Percentiles rank a stretch among this genome's conserved stretches.
phyloP scores from a whole-genome alignment of 2,329 filamentous ascomycete genomes.

The Elsinoe batatas region DNA sequence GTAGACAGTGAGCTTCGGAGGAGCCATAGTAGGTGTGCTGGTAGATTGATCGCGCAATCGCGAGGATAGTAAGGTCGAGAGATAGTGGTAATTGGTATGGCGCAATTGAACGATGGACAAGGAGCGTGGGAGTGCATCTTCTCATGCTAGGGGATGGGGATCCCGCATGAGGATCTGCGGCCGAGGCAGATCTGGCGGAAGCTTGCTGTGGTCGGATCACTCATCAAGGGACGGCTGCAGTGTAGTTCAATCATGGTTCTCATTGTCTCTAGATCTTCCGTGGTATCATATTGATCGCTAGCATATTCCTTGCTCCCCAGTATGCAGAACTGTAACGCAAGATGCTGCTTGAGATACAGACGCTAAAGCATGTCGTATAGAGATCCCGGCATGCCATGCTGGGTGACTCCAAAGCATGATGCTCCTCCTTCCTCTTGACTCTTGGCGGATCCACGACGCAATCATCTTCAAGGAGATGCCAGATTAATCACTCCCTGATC shows the following conservation, averaged over 20 bases:
- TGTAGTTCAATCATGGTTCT: background rate
- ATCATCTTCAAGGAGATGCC: background rate
- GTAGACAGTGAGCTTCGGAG: constrained; percentile 46
- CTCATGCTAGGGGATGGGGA: background rate
- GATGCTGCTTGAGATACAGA: background rate
- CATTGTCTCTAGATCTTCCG: background rate
- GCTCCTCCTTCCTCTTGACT: too few relatives aligned
- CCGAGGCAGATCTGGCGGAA: background rate
- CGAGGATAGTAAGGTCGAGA: background rate
- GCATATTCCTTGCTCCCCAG: background rate
- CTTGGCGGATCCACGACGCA: too few relatives aligned
- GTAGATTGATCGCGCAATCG: constrained; percentile 1
- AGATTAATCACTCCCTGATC: background rate
- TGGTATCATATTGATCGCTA: background rate
- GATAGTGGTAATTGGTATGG: background rate
- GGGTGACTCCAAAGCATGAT: too few relatives aligned
- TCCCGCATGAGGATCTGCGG: background rate
- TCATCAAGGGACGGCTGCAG: background rate
- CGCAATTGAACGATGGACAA: background rate
- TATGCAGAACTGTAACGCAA: background rate
- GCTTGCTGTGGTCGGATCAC: background rate
- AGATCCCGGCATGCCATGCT: too few relatives aligned
- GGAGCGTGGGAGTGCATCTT: background rate
- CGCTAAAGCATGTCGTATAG: too few relatives aligned
- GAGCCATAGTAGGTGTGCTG: constrained; percentile 29